These are phyloP conservation scores for Sclerotinia nivalis DNA, from an alignment of 2,329 filamentous ascomycete species.

Conservation along the genomic window DNA sequence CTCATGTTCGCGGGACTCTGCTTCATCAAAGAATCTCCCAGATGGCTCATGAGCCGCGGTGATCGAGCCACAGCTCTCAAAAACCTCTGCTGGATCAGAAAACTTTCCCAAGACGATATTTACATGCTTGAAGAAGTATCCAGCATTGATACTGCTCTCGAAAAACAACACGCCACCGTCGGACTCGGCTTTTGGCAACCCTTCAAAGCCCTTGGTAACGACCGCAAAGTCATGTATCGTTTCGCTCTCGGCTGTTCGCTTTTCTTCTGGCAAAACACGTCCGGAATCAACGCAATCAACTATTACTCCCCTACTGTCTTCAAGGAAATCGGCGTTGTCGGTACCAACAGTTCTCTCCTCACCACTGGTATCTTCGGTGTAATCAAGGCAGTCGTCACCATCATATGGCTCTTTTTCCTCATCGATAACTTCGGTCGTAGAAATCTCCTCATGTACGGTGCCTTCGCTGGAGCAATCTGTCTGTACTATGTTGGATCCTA, in stretches of 20 bases:
- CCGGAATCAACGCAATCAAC: slow-evolving; percentile 36
- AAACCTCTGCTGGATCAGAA: slow-evolving; percentile 64
- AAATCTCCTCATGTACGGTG: slow-evolving; percentile 41
- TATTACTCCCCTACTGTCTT: slow-evolving; percentile 37
- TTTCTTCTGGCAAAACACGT: slow-evolving; percentile 34
- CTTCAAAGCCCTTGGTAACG: slow-evolving; percentile 46
- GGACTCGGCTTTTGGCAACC: slow-evolving; percentile 76
- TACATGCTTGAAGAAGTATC: slow-evolving; percentile 75
- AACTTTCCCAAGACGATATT: slow-evolving; percentile 54
- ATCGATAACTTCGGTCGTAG: slow-evolving; percentile 61
- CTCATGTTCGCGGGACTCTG: slow-evolving; percentile 46
- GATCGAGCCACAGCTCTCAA: slow-evolving; percentile 25
- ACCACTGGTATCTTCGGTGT: slow-evolving; percentile 35
- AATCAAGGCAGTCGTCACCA: slow-evolving; percentile 32
- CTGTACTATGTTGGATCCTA: slow-evolving; percentile 38
- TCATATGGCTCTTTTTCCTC: slow-evolving; percentile 55
- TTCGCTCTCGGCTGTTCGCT: slow-evolving; percentile 73
- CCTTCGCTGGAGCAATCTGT: slow-evolving; percentile 27
- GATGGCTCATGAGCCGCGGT: slow-evolving; percentile 40
- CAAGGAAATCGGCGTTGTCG: slow-evolving; percentile 32
- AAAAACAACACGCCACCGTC: slow-evolving; percentile 61
- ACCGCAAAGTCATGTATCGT: slow-evolving; percentile 50
- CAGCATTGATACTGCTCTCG: slow-evolving; percentile 69
- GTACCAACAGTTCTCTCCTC: slow-evolving; percentile 32
- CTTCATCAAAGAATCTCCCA: slow-evolving; percentile 69